Percentiles rank a stretch among this genome's conserved stretches.
Conservation (phyloP, 2,329 filamentous ascomycete species). For the Colletotrichum musae region DNA sequence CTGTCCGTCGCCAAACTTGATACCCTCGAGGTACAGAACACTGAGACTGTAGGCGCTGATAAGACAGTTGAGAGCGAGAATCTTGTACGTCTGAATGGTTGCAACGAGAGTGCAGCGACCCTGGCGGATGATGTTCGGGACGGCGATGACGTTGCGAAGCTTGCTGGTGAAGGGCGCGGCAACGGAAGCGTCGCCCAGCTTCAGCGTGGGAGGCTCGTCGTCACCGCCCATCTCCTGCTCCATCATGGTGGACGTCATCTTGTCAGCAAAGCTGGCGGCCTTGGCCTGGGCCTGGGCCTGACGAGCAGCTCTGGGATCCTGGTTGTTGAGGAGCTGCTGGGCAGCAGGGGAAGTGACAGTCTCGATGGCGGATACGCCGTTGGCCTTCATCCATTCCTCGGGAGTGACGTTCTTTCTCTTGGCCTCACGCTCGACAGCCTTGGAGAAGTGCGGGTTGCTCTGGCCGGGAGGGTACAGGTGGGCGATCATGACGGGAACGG, state of each 20-base stretch:
- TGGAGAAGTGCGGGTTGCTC: slow-evolving; percentile 92
- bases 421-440: slow-evolving; percentile 90
- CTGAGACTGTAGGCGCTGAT: slow-evolving; percentile 98
- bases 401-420: slow-evolving; percentile 80
- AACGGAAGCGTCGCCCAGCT: slow-evolving; percentile 96
- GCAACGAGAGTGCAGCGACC: slow-evolving; percentile 97
- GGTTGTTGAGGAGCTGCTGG: slow-evolving; percentile 67
- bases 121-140: slow-evolving; percentile 98
- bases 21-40: slow-evolving; percentile 96
- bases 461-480: slow-evolving; percentile 95
- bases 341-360: slow-evolving; percentile 78
- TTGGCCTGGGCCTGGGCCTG: slow-evolving; percentile 78
- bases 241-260: slow-evolving; percentile 89
- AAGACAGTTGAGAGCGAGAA: slow-evolving; percentile 95
- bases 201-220: slow-evolving; percentile 93
- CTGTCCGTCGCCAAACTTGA: slow-evolving; percentile 98
- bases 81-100: slow-evolving; percentile 99
- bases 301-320: slow-evolving; percentile 69
- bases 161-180: slow-evolving; percentile 98
- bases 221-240: slow-evolving; percentile 89
- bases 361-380: slow-evolving; percentile 69
- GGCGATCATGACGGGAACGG: slow-evolving; percentile 91
- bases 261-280: slow-evolving; percentile 86
- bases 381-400: slow-evolving; percentile 68
- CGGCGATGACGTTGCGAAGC: slow-evolving; percentile 94